phyloP scores from a whole-genome alignment of 2,329 filamentous ascomycete genomes.

The Alternaria gaisen region DNA sequence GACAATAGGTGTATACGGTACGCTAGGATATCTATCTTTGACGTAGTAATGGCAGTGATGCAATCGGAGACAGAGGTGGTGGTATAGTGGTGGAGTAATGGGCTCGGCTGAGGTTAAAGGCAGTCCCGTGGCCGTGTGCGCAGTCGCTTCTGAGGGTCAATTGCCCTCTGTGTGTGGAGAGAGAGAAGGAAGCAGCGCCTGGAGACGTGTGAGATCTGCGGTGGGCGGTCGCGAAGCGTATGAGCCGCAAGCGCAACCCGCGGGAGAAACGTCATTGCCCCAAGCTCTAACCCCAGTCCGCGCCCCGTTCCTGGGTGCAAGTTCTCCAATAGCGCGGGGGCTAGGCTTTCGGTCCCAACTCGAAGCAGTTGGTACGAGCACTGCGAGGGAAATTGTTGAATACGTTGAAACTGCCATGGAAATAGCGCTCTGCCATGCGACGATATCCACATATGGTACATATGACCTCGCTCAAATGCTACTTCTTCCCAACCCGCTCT shows the following conservation, averaged over 20 bases:
- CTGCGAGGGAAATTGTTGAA: constrained; percentile 14
- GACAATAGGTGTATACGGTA: constrained; percentile 20
- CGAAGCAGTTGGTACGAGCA: constrained; percentile 11
- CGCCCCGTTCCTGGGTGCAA: constrained; percentile 16
- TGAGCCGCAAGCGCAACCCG: constrained; percentile 28
- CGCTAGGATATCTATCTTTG: constrained; percentile 6
- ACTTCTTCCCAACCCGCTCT: constrained; percentile 16
- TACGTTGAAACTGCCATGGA: constrained; percentile 18
- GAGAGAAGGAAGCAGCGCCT: constrained; percentile 25
- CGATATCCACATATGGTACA: constrained; percentile 34
- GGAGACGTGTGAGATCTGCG: constrained; percentile 32
- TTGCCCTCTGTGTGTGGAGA: constrained; percentile 28
- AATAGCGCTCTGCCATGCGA: constrained; percentile 18
- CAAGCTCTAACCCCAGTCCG: constrained; percentile 22
- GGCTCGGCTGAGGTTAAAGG: constrained; percentile 18
- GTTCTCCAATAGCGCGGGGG: constrained; percentile 19
- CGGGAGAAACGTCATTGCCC: constrained; percentile 36
- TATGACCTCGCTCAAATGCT: constrained; percentile 29
- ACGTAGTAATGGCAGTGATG: constrained; percentile 14
- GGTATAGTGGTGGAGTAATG: constrained; percentile 2
- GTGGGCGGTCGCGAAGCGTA: constrained; percentile 32
- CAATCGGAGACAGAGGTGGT: constrained; percentile 19
- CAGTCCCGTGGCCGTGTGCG: constrained; percentile 13
- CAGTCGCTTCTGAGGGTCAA: constrained; percentile 28
- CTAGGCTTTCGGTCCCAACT: constrained; percentile 17